These are phyloP conservation scores for Cordyceps militaris DNA, from an alignment of 2,329 filamentous ascomycete species.

Conservation along the genomic window DNA sequence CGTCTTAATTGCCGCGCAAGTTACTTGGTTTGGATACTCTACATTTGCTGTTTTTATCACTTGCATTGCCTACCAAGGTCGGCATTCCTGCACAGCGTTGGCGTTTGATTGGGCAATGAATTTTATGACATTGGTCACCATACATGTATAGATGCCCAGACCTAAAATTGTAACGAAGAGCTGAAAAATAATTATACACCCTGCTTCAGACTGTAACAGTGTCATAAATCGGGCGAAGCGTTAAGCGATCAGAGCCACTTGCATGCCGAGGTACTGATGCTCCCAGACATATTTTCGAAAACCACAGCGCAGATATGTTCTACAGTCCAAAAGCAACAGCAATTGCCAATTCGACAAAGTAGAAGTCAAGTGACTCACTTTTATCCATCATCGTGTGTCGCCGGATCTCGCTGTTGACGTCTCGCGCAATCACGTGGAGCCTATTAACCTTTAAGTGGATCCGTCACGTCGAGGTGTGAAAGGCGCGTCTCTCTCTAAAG, in stretches of 20 bases:
- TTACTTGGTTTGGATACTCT: conserved; percentile 13
- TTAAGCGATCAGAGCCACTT: no score
- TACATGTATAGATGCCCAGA: neutral
- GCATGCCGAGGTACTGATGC: no score
- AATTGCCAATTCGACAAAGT: no score
- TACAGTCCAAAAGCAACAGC: no score
- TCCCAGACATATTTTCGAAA: no score
- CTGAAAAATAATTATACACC: neutral
- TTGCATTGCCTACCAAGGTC: neutral
- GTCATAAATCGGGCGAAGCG: no score
- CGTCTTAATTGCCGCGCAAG: neutral
- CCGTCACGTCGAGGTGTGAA: conserved; percentile 13
- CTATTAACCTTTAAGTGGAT: conserved; percentile 7
- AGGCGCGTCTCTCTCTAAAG: conserved; percentile 12
- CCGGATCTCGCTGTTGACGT: neutral
- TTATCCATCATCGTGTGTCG: neutral
- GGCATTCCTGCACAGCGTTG: conserved; percentile 26
- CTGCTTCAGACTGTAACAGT: neutral
- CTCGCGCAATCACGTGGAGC: conserved; percentile 9
- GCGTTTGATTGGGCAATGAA: conserved; percentile 21
- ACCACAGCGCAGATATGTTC: no score
- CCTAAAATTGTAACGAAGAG: neutral
- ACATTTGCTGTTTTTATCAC: conserved; percentile 11
- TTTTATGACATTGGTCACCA: conserved; percentile 1
- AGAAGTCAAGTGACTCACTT: no score